Evolutionary conservation across 345 rosid genomes (phyloP).

Genomic region (Limnanthes douglasii): DNA sequence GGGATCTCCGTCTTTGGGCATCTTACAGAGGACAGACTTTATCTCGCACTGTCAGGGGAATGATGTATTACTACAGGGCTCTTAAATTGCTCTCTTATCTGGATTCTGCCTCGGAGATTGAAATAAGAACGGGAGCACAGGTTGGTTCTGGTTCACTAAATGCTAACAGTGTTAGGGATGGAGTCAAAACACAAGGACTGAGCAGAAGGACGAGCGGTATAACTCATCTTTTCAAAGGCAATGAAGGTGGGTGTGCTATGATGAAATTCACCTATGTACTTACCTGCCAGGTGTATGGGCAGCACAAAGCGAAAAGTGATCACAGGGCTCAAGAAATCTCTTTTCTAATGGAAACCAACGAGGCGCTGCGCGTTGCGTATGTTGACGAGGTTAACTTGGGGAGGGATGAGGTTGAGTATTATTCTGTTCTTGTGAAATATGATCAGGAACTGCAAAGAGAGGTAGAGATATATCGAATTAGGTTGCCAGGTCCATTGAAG

Average conservation of each 20-base stretch:
- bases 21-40: conserved; percentile 91
- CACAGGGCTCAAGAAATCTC: conserved; percentile 79
- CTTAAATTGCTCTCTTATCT: conserved; percentile 75
- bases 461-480: conserved; percentile 88
- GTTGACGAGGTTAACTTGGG: conserved; percentile 67
- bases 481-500: conserved; percentile 89
- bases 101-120: conserved; percentile 82
- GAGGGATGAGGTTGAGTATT: conserved; percentile 57
- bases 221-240: conserved; percentile 51
- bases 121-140: conserved; percentile 42
- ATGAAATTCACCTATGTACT: conserved; percentile 93
- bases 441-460: conserved; percentile 67
- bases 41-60: conserved; percentile 75
- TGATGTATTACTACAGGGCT: conserved; percentile 92
- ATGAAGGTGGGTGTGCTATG: conserved; percentile 78
- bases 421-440: conserved; percentile 87
- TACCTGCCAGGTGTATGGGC: conserved; percentile 92
- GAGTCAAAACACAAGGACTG: conserved; percentile 33
- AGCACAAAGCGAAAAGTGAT: conserved; percentile 85
- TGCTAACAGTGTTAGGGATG: conserved; percentile 14
- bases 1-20: conserved; percentile 89
- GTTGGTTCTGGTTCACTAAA: conserved; percentile 17
- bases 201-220: conserved; percentile 57
- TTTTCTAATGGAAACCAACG: conserved; percentile 68
- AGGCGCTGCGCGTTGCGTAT: conserved; percentile 92